Evolutionary conservation across 768 basidiomycete genomes (phyloP).

Genomic region (Rhizopogon rudus): DNA sequence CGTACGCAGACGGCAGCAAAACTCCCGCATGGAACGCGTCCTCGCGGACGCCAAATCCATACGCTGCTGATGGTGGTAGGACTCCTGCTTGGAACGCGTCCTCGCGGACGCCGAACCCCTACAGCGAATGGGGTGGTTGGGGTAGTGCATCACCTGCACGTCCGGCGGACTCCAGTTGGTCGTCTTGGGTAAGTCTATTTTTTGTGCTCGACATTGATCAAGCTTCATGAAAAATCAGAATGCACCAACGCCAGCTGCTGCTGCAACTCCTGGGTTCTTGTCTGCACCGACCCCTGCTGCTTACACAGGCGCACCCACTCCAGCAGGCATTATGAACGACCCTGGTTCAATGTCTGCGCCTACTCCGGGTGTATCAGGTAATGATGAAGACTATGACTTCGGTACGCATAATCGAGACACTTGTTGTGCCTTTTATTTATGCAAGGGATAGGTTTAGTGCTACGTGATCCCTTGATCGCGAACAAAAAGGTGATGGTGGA

Average conservation of each 20-base stretch:
- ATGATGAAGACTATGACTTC: slow-evolving; percentile 22
- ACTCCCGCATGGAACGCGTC: slow-evolving; percentile 63
- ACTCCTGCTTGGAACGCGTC: slow-evolving; percentile 50
- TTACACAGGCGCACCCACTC: slow-evolving; percentile 28
- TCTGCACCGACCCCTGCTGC: slow-evolving; percentile 26
- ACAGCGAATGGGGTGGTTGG: slow-evolving; percentile 24
- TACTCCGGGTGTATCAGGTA: slow-evolving; percentile 22
- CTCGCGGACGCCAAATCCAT: slow-evolving; percentile 73
- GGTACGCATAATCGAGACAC: background rate
- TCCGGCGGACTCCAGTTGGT: slow-evolving; percentile 26
- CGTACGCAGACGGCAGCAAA: slow-evolving; percentile 56
- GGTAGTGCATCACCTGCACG: slow-evolving; percentile 28
- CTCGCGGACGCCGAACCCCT: slow-evolving; percentile 55
- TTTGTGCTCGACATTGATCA: slow-evolving; percentile 21
- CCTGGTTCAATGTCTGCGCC: slow-evolving; percentile 21
- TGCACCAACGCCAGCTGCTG: slow-evolving; percentile 35
- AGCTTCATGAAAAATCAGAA: slow-evolving; percentile 28
- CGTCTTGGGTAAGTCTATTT: slow-evolving; percentile 27
- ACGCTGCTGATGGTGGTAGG: slow-evolving; percentile 37
- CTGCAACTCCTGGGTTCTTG: slow-evolving; percentile 32
- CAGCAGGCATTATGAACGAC: slow-evolving; percentile 11
- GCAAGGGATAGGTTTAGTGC: slow-evolving; percentile 21
- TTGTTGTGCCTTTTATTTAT: slow-evolving; percentile 17
- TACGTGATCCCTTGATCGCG: slow-evolving; percentile 21
- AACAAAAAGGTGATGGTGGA: slow-evolving; percentile 26